Conservation (phyloP, 2,329 filamentous ascomycete species). For the Parafenestella ontariensis region DNA sequence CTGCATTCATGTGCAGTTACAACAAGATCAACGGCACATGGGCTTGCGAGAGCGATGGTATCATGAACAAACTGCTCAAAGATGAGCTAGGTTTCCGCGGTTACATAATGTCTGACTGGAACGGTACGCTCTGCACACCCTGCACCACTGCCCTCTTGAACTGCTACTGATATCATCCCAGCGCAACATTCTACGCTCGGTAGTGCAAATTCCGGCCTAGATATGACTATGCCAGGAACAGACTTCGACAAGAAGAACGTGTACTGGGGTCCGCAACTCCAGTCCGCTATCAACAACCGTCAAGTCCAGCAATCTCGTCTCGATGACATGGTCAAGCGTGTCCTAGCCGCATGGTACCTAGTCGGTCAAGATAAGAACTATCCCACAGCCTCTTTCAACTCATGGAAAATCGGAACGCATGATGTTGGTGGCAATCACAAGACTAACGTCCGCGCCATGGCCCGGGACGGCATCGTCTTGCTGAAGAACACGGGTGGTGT, state of each 20-base stretch:
- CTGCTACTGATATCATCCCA: constrained; percentile 5
- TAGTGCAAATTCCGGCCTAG: constrained; percentile 56
- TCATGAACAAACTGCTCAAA: constrained; percentile 60
- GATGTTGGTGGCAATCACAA: constrained; percentile 52
- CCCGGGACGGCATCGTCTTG: constrained; percentile 57
- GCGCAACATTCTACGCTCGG: constrained; percentile 56
- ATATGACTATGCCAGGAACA: constrained; percentile 65
- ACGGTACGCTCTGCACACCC: constrained; percentile 19
- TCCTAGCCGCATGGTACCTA: constrained; percentile 59
- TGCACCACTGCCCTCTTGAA: not conserved
- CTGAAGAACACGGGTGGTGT: constrained; percentile 70
- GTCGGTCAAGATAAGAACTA: constrained; percentile 56
- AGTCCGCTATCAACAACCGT: constrained; percentile 60
- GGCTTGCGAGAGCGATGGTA: constrained; percentile 57
- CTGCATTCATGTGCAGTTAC: constrained; percentile 57
- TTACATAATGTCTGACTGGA: constrained; percentile 56
- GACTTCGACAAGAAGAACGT: constrained; percentile 51
- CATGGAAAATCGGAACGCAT: constrained; percentile 51
- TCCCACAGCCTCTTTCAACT: constrained; percentile 54
- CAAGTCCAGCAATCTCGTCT: constrained; percentile 47
- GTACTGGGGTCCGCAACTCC: constrained; percentile 64
- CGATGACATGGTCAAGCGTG: constrained; percentile 54
- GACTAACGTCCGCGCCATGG: constrained; percentile 50
- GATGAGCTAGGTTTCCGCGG: constrained; percentile 60
- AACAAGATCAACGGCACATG: constrained; percentile 58